Conservation (phyloP, 2,329 filamentous ascomycete genomes). For the Aspergillus puulaauensis region DNA sequence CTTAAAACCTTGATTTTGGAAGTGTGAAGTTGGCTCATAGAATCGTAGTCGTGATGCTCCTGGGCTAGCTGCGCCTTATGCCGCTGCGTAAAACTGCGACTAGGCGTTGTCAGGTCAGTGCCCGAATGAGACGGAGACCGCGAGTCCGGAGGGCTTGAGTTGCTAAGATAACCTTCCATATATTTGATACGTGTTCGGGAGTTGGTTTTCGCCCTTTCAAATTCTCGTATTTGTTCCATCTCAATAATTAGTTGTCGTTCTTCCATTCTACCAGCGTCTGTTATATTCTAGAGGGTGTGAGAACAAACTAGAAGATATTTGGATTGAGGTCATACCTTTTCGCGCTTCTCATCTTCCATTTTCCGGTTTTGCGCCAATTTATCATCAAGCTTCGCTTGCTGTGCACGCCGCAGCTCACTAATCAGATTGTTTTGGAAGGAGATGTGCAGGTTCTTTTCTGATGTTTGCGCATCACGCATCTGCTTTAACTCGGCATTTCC, state of each 20-base stretch:
- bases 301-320: background rate
- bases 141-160: conserved; percentile 37
- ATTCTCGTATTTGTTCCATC: conserved; percentile 46
- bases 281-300: conserved; percentile 33
- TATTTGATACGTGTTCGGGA: conserved; percentile 46
- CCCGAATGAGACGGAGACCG: conserved; percentile 19
- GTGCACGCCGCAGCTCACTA: conserved; percentile 27
- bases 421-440: conserved; percentile 35
- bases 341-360: conserved; percentile 35
- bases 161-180: conserved; percentile 49
- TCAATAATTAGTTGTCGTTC: conserved; percentile 46
- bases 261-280: conserved; percentile 38
- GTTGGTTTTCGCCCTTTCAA: conserved; percentile 44
- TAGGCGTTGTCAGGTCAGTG: conserved; percentile 21
- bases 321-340: conserved; percentile 32
- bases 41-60: conserved; percentile 43
- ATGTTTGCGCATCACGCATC: conserved; percentile 31
- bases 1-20: conserved; percentile 49
- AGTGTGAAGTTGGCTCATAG: conserved; percentile 45
- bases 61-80: conserved; percentile 46
- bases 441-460: conserved; percentile 32
- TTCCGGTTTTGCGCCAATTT: conserved; percentile 30
- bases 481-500: conserved; percentile 31
- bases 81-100: conserved; percentile 40
- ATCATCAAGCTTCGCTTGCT: conserved; percentile 31